phyloP scores from a whole-genome alignment of 371 early-diverging fungal species.

The Mucor irregularis region DNA sequence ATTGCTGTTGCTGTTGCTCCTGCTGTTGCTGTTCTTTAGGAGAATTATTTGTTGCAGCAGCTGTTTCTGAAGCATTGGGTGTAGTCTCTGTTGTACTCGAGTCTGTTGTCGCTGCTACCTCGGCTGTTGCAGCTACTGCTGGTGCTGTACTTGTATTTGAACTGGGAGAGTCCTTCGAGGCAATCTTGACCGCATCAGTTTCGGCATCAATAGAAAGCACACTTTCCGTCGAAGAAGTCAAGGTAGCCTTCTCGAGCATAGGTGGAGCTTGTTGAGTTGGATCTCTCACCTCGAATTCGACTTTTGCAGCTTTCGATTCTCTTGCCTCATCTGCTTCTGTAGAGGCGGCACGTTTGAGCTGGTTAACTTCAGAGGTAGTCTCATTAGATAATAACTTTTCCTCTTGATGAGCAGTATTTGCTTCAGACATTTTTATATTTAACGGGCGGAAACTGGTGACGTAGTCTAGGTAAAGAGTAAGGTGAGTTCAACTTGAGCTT shows the following conservation, averaged over 20 bases:
- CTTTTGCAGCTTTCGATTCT: constrained; percentile 10
- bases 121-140: background rate
- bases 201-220: background rate
- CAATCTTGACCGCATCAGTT: no score
- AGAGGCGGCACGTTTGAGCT: constrained; percentile 6
- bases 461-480: background rate
- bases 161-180: no score
- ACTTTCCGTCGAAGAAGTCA: no score
- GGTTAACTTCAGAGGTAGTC: background rate
- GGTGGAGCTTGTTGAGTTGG: background rate
- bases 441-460: constrained; percentile 6
- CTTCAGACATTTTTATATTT: constrained; percentile 8
- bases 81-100: no score
- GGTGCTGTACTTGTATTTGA: no score
- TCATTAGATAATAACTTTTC: background rate
- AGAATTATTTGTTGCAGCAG: background rate
- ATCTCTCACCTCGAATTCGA: background rate
- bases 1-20: background rate
- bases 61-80: no score
- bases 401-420: background rate
- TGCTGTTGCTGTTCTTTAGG: background rate
- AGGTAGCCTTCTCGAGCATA: background rate
- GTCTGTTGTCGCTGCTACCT: background rate
- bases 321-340: background rate
- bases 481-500: no score